Percentiles rank a stretch among this genome's conserved stretches.
phyloP scores from a whole-genome alignment of 2,329 filamentous ascomycete species.

The Pseudomassariella vexata region DNA sequence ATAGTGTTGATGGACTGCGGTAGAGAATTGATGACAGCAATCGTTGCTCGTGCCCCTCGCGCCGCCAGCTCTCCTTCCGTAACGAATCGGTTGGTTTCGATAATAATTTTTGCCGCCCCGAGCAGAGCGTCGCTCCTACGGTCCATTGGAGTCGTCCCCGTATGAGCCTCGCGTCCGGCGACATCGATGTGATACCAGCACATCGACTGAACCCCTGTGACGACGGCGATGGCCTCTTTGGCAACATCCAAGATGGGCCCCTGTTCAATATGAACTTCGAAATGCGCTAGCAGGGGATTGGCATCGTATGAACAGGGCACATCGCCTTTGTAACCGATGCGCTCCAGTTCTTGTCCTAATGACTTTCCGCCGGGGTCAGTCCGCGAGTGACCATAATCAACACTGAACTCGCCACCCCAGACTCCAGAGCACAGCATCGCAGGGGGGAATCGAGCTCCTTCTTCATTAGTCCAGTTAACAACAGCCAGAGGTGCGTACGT shows the following conservation, averaged over 20 bases:
- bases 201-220: conserved; percentile 16
- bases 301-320: conserved; percentile 8
- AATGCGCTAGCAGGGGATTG: conserved; percentile 13
- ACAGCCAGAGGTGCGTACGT: conserved; percentile 66
- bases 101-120: conserved; percentile 14
- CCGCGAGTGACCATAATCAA: conserved; percentile 7
- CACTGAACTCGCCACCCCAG: conserved; percentile 10
- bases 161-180: conserved; percentile 25
- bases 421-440: conserved; percentile 11
- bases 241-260: conserved; percentile 11
- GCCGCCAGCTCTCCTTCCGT: too few relatives aligned
- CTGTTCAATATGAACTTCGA: conserved; percentile 17
- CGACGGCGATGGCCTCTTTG: conserved; percentile 10
- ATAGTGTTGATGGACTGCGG: conserved; percentile 72
- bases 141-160: conserved; percentile 22
- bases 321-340: conserved; percentile 12
- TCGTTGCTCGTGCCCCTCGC: conserved; percentile 62
- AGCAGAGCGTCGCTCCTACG: conserved; percentile 18
- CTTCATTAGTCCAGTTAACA: conserved; percentile 65
- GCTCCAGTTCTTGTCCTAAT: conserved; percentile 12
- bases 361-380: conserved; percentile 9
- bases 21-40: conserved; percentile 61
- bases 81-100: too few relatives aligned
- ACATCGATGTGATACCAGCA: conserved; percentile 22
- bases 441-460: conserved; percentile 12